These are phyloP conservation scores for Mycena leptocephala DNA, from an alignment of 768 basidiomycete species.

Conservation along the genomic window DNA sequence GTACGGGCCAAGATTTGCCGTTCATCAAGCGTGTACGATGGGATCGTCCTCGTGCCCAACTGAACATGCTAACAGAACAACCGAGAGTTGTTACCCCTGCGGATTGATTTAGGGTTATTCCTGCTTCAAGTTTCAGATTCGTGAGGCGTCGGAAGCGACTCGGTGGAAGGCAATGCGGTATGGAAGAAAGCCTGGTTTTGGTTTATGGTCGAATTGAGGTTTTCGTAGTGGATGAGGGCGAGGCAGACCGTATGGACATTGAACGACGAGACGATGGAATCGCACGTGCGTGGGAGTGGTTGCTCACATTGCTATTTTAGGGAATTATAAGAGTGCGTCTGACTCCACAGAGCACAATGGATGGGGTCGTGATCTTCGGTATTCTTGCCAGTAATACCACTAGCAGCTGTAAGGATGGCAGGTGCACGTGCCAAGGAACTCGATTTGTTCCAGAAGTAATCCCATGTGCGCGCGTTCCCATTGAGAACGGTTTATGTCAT, in stretches of 20 bases:
- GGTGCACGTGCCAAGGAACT: neutral
- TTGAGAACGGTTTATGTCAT: neutral
- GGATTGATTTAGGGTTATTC: neutral
- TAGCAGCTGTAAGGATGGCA: neutral
- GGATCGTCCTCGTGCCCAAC: too few species aligned
- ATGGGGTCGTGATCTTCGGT: neutral
- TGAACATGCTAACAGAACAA: neutral
- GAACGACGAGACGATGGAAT: neutral
- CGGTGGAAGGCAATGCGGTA: neutral
- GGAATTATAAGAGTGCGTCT: neutral
- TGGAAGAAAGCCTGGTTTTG: neutral
- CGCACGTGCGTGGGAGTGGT: neutral
- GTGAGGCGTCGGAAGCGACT: neutral
- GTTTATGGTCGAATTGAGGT: neutral
- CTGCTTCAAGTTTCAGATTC: neutral
- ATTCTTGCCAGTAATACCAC: neutral
- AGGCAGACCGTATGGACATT: neutral
- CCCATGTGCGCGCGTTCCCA: neutral
- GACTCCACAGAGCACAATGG: neutral
- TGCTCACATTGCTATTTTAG: neutral
- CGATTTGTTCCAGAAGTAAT: neutral
- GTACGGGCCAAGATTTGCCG: too few species aligned
- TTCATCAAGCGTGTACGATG: too few species aligned
- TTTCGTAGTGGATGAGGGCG: neutral
- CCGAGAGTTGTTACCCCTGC: neutral